A percentile compares a stretch with the other conserved stretches of the same genome.
phyloP scores from a whole-genome alignment of 306 rosid species.

The Quercus mongolica region DNA sequence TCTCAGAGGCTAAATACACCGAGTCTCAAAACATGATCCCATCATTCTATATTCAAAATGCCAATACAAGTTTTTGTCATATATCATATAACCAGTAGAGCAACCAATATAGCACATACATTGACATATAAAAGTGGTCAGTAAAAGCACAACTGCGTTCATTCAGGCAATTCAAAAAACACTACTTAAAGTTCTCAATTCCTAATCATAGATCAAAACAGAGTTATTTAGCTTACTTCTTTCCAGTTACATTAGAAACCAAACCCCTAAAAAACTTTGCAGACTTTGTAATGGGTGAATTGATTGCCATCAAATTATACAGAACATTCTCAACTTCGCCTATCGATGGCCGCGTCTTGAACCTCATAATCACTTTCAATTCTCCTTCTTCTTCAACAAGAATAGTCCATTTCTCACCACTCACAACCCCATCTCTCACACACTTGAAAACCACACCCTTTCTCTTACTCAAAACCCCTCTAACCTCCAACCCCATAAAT shows the following conservation, averaged over 20 bases:
- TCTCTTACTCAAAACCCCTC: conserved; percentile 65
- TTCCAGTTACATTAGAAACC: conserved; percentile 83
- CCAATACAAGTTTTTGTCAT: background rate
- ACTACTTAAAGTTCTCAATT: conserved; percentile 12
- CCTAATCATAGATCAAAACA: background rate
- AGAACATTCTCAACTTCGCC: conserved; percentile 80
- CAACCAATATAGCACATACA: background rate
- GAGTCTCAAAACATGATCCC: background rate
- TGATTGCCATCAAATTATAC: conserved; percentile 87
- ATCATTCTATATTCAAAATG: background rate
- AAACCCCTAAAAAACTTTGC: conserved; percentile 75
- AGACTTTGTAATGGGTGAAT: conserved; percentile 83
- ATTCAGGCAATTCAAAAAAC: conserved; percentile 20
- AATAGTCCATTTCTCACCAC: conserved; percentile 79
- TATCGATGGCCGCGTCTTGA: conserved; percentile 62
- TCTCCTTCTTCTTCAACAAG: conserved; percentile 81
- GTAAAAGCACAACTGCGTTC: conserved; percentile 17
- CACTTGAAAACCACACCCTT: conserved; percentile 79
- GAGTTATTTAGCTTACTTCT: conserved; percentile 38
- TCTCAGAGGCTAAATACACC: background rate
- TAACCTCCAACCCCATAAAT: conserved; percentile 81
- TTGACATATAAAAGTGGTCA: background rate
- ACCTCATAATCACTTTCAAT: conserved; percentile 53
- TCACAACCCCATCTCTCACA: conserved; percentile 78
- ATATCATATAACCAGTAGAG: background rate